Evolutionary conservation across 1,284 basidiomycete species (phyloP).

Genomic region (Ustilago lituana): DNA sequence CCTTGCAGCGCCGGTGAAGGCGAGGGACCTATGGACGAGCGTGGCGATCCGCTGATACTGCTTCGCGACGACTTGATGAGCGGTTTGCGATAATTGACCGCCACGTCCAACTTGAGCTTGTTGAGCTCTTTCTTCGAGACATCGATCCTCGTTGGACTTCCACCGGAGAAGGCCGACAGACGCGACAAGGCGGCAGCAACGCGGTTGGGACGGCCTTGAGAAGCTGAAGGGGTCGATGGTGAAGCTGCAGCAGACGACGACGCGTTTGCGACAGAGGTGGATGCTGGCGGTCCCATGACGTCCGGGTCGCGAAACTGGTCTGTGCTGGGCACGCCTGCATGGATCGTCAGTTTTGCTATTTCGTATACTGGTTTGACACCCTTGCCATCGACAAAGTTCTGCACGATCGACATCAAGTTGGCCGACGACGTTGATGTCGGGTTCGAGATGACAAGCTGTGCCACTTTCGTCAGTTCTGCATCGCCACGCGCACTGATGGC

Average conservation of each 20-base stretch:
- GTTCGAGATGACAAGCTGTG: constrained; percentile 20
- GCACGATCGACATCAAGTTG: constrained; percentile 22
- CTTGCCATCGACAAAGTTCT: constrained; percentile 21
- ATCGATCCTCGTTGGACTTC: constrained; percentile 12
- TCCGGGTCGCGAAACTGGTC: constrained; percentile 29
- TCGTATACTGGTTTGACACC: constrained; percentile 9
- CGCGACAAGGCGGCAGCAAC: constrained; percentile 31
- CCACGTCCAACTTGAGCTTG: constrained; percentile 31
- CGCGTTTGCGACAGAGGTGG: not conserved
- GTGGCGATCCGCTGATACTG: constrained; percentile 24
- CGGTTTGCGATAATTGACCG: constrained; percentile 28
- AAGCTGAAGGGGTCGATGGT: constrained; percentile 3
- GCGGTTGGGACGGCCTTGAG: constrained; percentile 9
- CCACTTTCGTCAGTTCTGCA: constrained; percentile 28
- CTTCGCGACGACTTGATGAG: constrained; percentile 22
- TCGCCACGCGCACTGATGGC: constrained; percentile 10
- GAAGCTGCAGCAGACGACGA: constrained; percentile 8
- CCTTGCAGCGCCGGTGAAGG: constrained; percentile 14
- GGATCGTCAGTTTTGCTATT: constrained; percentile 25
- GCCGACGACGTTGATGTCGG: constrained; percentile 21
- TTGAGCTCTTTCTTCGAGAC: constrained; percentile 24
- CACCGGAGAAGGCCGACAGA: constrained; percentile 26
- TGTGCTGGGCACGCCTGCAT: constrained; percentile 8
- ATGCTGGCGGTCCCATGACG: constrained; percentile 15
- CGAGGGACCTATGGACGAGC: constrained; percentile 17